These are phyloP conservation scores for Colletotrichum kahawae DNA, from an alignment of 2,329 filamentous ascomycete genomes.

Conservation along the genomic window DNA sequence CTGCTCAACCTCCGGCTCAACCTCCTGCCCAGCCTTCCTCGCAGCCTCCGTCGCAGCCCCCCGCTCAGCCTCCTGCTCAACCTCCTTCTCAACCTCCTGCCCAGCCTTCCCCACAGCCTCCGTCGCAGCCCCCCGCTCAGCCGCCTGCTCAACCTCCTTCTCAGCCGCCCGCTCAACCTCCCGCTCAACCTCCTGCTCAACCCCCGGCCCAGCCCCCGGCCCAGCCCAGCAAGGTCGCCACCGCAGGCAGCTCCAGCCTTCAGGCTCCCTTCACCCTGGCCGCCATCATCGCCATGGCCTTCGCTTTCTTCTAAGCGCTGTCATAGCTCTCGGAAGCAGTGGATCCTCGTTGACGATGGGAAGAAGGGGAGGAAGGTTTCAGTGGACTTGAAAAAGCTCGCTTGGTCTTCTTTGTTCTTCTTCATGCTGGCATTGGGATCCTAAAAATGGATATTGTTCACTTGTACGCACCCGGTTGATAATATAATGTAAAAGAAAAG, in stretches of 20 bases:
- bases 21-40: background rate
- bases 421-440: background rate
- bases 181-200: background rate
- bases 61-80: background rate
- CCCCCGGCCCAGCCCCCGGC: background rate
- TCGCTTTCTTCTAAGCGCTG: conserved; percentile 7
- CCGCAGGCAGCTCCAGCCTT: conserved; percentile 5
- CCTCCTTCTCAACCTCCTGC: background rate
- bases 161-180: background rate
- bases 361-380: background rate
- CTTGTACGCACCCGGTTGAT: background rate
- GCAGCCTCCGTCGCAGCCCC: no score
- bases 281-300: background rate
- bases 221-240: background rate
- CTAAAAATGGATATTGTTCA: background rate
- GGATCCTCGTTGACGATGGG: background rate
- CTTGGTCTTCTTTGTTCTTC: background rate
- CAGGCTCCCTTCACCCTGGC: conserved; percentile 5
- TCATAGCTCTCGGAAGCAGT: background rate
- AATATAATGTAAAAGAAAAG: background rate
- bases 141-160: background rate
- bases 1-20: background rate
- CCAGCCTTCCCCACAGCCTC: background rate
- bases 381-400: background rate
- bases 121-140: background rate